Conservation (phyloP, 164 flowering plant species). For the Echeveria elegans region DNA sequence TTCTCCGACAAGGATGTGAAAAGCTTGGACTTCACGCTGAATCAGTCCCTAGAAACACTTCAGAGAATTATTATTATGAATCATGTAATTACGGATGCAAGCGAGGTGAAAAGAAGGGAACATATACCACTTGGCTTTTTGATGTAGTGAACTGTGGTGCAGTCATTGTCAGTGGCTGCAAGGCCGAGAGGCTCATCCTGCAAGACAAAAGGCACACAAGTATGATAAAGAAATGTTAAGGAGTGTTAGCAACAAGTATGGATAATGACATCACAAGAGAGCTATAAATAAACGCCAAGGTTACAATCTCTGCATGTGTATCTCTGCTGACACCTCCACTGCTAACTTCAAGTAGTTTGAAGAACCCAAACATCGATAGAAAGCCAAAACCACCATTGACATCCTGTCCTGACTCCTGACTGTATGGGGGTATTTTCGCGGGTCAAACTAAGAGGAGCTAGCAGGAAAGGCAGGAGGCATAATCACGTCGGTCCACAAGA, state of each 20-base stretch:
- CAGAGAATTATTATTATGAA: conserved; percentile 52
- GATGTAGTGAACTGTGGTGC: conserved; percentile 61
- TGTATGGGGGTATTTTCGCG: conserved; percentile 70
- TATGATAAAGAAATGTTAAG: conserved; percentile 36
- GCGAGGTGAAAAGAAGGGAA: conserved; percentile 54
- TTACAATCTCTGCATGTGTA: conserved; percentile 66
- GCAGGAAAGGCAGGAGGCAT: conserved; percentile 50
- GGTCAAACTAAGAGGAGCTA: conserved; percentile 15
- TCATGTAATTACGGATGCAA: too few species aligned
- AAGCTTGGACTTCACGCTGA: conserved; percentile 47
- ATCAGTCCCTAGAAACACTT: conserved; percentile 46
- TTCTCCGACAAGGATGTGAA: conserved; percentile 56
- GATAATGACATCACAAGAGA: conserved; percentile 22
- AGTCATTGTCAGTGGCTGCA: conserved; percentile 58
- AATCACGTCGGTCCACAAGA: conserved; percentile 42
- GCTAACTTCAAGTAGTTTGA: conserved; percentile 54
- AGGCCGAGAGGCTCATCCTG: conserved; percentile 52
- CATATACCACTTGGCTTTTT: conserved; percentile 63
- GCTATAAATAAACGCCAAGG: conserved; percentile 49
- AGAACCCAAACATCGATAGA: conserved; percentile 38
- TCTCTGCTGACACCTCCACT: conserved; percentile 62
- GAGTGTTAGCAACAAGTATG: conserved; percentile 34
- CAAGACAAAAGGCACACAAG: conserved; percentile 20
- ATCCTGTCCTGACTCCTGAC: conserved; percentile 43
- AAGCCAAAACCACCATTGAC: conserved; percentile 45